Base-by-base conservation (phyloP, 1,139 yeast species). In the Saccharomyces hybrid region DNA sequence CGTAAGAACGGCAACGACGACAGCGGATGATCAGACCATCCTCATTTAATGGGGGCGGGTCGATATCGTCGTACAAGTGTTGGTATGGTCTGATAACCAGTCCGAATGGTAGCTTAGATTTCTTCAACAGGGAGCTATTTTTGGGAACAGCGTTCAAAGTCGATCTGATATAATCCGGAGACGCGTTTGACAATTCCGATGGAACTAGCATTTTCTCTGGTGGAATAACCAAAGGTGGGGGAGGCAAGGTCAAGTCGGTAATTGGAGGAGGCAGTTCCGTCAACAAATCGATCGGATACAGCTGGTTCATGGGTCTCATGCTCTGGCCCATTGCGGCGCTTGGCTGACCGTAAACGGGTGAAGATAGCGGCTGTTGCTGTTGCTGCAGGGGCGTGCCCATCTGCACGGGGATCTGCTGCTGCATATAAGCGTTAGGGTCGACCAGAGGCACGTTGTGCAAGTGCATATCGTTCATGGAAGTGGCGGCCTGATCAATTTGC, bases 1-100 rank as follows among this genome's bases (percentile, higher is more conserved):
- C 86, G 75, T 93, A 95, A 42, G 93, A 83, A 69, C 99, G 86
- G 77, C 99, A 93, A 69, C 99, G 87, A 70, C 98, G 90, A 77
- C 99, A 93, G 73, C 99, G 86, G 55, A 90, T 80, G 60, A 93
- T 86, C 47, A 83, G 73, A 34, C 93, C 81, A 70, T 93, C 98
- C 44, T 78, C 74, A 50, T 89, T 86, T 34, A 87, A 82, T 1
- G 95, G 90, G 13, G 91, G 79, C 8, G 84, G 80, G 61, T 81
- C 88, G 46, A 81, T 82, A n/a, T 79, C 80, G 63, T 88, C 88
- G 54, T 80, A 83, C 64, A 93, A 78, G 19, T 90, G 78, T 53
- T 79, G 80, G 73, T 89, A 93, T 13, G 99, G 99, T 71, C 95
- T 86, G 52, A 95, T 83, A 50, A 88, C 83, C 60, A 95, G 74